phyloP scores from a whole-genome alignment of 306 rosid species.

The Corylus americana region DNA sequence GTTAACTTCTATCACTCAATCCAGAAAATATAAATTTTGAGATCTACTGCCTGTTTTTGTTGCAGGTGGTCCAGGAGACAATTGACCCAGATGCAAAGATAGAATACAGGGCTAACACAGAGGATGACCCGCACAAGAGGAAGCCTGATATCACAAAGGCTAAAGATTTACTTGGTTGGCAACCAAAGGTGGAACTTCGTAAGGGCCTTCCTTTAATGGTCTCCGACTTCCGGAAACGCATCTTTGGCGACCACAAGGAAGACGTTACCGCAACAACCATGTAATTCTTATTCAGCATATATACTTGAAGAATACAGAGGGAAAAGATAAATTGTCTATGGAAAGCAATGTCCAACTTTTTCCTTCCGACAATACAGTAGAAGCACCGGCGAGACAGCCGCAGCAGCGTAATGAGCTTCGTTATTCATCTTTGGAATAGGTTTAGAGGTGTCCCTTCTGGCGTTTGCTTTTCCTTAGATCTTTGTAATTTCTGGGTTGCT shows the following conservation, averaged over 20 bases:
- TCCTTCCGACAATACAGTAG: constrained; percentile 16
- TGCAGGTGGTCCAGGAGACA: constrained; percentile 96
- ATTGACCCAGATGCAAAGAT: constrained; percentile 92
- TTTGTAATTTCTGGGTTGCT: constrained; percentile 16
- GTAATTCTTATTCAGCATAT: constrained; percentile 31
- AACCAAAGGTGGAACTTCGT: constrained; percentile 83
- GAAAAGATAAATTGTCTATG: constrained; percentile 22
- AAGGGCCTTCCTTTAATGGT: constrained; percentile 98
- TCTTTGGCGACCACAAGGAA: constrained; percentile 92
- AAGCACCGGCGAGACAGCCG: constrained; percentile 1
- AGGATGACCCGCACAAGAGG: constrained; percentile 97
- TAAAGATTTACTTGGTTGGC: constrained; percentile 85
- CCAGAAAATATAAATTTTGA: neutral
- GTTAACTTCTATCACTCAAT: neutral
- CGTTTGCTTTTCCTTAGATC: constrained; percentile 6
- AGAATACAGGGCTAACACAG: constrained; percentile 87
- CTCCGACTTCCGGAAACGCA: constrained; percentile 83
- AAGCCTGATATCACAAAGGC: constrained; percentile 88
- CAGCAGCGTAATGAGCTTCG: constrained; percentile 5
- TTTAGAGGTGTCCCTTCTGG: constrained; percentile 13
- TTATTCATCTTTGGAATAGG: neutral
- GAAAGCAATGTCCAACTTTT: constrained; percentile 25
- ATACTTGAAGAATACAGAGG: constrained; percentile 23
- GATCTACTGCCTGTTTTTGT: neutral
- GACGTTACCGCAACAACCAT: constrained; percentile 34